Evolutionary conservation across 176 grass and related monocot species (phyloP).

Genomic region (Juncus inflexus): DNA sequence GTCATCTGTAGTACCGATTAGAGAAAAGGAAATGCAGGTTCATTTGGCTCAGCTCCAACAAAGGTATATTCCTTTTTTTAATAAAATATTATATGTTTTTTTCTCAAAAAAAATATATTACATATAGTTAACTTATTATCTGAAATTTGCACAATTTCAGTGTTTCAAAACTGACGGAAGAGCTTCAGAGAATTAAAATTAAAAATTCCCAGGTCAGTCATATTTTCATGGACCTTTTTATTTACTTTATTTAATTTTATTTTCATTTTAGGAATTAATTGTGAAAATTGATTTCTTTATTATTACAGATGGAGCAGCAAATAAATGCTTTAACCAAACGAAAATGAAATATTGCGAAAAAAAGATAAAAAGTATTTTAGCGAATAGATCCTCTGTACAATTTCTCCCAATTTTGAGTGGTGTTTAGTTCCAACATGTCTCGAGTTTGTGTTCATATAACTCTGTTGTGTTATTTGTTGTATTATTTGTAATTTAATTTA

Average conservation of each 20-base stretch:
- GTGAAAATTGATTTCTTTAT: background rate
- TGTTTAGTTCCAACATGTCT: constrained; percentile 19
- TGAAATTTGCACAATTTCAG: constrained; percentile 43
- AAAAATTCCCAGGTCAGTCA: constrained; percentile 56
- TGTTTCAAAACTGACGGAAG: constrained; percentile 50
- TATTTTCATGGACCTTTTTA: background rate
- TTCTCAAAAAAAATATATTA: no score
- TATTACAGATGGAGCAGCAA: constrained; percentile 59
- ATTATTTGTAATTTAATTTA: constrained; percentile 6
- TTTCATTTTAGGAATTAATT: background rate
- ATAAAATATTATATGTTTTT: background rate
- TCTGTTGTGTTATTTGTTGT: constrained; percentile 17
- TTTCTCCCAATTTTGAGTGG: constrained; percentile 28
- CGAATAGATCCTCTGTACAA: constrained; percentile 26
- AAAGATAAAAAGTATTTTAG: constrained; percentile 25
- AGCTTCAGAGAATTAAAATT: constrained; percentile 56
- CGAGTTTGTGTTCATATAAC: constrained; percentile 10
- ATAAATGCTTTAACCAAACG: constrained; percentile 53
- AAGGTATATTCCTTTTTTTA: constrained; percentile 43
- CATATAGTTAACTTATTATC: constrained; percentile 9
- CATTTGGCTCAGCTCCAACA: constrained; percentile 54
- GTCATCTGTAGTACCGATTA: constrained; percentile 34
- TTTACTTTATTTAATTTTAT: constrained; percentile 17
- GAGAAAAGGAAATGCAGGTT: constrained; percentile 67
- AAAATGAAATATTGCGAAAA: constrained; percentile 12